Conservation (phyloP, 805 yeast species). For the Kluyveromyces nonfermentans region DNA sequence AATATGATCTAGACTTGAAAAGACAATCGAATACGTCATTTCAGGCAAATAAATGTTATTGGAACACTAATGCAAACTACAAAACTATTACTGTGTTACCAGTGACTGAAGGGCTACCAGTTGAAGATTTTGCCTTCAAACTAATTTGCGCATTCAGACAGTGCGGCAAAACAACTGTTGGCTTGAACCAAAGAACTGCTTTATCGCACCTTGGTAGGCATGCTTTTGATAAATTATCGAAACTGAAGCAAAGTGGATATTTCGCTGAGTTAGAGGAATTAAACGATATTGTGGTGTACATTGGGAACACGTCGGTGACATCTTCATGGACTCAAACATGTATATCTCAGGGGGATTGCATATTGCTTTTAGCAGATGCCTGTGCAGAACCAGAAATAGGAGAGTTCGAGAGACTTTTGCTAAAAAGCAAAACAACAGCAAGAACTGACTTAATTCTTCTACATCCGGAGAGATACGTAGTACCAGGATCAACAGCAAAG, state of each 20-base stretch:
- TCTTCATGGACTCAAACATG: conserved; percentile 91
- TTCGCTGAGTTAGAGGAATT: conserved; percentile 86
- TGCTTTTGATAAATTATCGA: conserved; percentile 85
- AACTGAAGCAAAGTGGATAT: conserved; percentile 77
- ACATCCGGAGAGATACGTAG: conserved; percentile 75
- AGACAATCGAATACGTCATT: conserved; percentile 15
- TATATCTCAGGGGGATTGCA: conserved; percentile 90
- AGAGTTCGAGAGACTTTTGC: conserved; percentile 70
- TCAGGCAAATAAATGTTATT: conserved; percentile 6
- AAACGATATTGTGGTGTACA: conserved; percentile 79
- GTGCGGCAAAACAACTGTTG: conserved; percentile 64
- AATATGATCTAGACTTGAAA: conserved; percentile 23
- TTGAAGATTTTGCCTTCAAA: conserved; percentile 69
- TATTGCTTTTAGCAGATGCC: conserved; percentile 83
- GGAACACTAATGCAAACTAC: conserved; percentile 29
- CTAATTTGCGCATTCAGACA: conserved; percentile 61
- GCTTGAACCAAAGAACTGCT: conserved; percentile 76
- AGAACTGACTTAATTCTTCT: conserved; percentile 77
- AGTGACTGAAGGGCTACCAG: conserved; percentile 72
- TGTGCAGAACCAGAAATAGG: conserved; percentile 63
- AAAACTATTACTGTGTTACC: conserved; percentile 84
- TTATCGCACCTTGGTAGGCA: conserved; percentile 76
- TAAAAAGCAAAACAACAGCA: conserved; percentile 73
- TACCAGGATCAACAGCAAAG: conserved; percentile 72
- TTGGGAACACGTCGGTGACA: conserved; percentile 75